Evolutionary conservation across 768 basidiomycete species (phyloP).

Genomic region (Suillus tomentosus): DNA sequence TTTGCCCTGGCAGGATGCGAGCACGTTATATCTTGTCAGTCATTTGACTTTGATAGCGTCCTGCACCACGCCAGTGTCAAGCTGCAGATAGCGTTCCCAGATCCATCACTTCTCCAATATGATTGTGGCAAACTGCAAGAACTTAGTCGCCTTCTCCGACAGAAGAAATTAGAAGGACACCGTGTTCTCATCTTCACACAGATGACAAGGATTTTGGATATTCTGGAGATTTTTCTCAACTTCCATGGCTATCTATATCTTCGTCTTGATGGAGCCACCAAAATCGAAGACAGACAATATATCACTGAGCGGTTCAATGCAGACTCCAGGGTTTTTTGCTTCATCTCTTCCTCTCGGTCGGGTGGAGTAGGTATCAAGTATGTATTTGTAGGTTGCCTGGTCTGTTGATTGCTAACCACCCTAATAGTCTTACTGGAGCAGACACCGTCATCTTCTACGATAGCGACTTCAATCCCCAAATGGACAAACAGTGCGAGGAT

Average conservation of each 20-base stretch:
- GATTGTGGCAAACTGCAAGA: slow-evolving; percentile 96
- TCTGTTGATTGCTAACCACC: slow-evolving; percentile 21
- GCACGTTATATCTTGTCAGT: slow-evolving; percentile 28
- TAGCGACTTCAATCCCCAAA: slow-evolving; percentile 96
- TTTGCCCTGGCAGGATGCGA: slow-evolving; percentile 56
- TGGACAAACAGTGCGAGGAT: slow-evolving; percentile 97
- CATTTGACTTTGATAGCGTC: slow-evolving; percentile 59
- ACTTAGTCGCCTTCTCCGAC: slow-evolving; percentile 74
- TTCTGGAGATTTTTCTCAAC: slow-evolving; percentile 90
- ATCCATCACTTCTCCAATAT: slow-evolving; percentile 86
- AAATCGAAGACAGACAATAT: slow-evolving; percentile 91
- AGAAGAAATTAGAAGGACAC: slow-evolving; percentile 86
- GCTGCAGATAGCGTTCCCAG: slow-evolving; percentile 91
- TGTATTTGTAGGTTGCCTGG: slow-evolving; percentile 33
- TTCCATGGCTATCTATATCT: slow-evolving; percentile 93
- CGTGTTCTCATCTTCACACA: slow-evolving; percentile 95
- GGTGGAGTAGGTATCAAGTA: slow-evolving; percentile 95
- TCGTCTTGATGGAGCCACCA: slow-evolving; percentile 92
- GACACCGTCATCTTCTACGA: slow-evolving; percentile 98
- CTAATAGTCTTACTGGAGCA: slow-evolving; percentile 71
- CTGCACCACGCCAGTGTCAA: slow-evolving; percentile 79
- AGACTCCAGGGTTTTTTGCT: slow-evolving; percentile 78
- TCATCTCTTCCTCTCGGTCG: slow-evolving; percentile 82
- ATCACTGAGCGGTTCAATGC: slow-evolving; percentile 87
- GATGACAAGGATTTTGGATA: slow-evolving; percentile 93